Percentiles rank a stretch among this genome's conserved stretches.
Evolutionary conservation across 2,329 filamentous ascomycete species (phyloP).

Genomic region (Epichloe bromicola): DNA sequence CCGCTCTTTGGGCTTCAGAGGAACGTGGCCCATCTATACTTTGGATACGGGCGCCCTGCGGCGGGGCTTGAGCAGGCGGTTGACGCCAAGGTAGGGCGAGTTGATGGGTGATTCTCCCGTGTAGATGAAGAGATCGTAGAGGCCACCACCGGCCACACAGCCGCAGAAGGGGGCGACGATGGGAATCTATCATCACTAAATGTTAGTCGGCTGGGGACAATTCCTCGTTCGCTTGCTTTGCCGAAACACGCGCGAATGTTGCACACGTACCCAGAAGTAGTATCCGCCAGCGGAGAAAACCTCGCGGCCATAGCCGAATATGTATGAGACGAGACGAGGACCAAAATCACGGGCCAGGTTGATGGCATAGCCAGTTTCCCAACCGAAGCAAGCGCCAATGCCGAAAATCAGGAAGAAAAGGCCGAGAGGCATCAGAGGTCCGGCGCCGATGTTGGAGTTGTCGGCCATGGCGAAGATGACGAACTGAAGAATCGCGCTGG

Average conservation of each 20-base stretch:
- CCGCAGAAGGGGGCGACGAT: constrained; percentile 60
- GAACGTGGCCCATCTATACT: constrained; percentile 6
- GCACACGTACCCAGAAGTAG: constrained; percentile 53
- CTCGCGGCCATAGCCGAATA: constrained; percentile 52
- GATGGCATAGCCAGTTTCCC: constrained; percentile 66
- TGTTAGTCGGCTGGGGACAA: constrained; percentile 4
- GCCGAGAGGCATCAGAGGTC: constrained; percentile 41
- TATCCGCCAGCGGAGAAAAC: constrained; percentile 56
- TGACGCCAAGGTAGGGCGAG: constrained; percentile 51
- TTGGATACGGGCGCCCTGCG: constrained; percentile 19
- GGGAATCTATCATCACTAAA: constrained; percentile 41
- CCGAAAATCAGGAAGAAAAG: constrained; percentile 64
- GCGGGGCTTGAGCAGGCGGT: constrained; percentile 28
- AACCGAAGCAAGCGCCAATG: constrained; percentile 60
- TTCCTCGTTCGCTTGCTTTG: neutral
- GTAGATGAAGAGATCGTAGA: constrained; percentile 58
- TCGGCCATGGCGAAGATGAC: constrained; percentile 58
- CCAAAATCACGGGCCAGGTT: constrained; percentile 63
- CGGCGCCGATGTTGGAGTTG: constrained; percentile 41
- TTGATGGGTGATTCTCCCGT: constrained; percentile 60
- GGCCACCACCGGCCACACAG: constrained; percentile 47
- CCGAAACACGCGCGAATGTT: no score
- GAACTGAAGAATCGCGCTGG: constrained; percentile 55
- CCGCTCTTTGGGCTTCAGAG: neutral
- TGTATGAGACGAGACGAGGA: constrained; percentile 51